Base-by-base conservation (phyloP, 2,329 filamentous ascomycete genomes). In the Lasiodiplodia theobromae region DNA sequence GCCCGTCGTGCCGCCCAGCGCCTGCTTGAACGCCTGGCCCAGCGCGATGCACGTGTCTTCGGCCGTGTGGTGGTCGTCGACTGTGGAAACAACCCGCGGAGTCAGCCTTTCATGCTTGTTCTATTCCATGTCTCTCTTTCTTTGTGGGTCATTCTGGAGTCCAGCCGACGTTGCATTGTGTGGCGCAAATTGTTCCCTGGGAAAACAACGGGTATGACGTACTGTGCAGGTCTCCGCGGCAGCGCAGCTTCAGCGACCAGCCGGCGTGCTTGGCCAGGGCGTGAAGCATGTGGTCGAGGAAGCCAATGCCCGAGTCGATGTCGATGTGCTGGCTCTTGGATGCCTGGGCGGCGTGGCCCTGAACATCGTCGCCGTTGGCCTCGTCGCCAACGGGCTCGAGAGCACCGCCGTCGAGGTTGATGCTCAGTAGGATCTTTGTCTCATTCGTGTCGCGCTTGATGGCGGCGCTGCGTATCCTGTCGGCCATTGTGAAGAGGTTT, bases 251-350 rank as follows among this genome's bases (percentile, higher is more conserved):
- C 74, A 99, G 82, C 83, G 92, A 96, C 96, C 95, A 98, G 71
- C 96, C 95, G 6, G 92, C 90, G 82, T 99, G 96, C 83, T 99
- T 98, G 63, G 96, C 92, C 67, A 98, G 87, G 6, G 96, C 96
- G 82, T 99, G 96, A 63, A 98, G 87, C 95, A 99, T 98, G 85
- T 99, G 96, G 83, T 99, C 96, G 68, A 99, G 86, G 82, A 99
- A 99, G 69, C 96, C 96, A 80, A 99, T 97, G 72, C 96, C 52
- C 0, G 95, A 97, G 85, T 93, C 90, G 73, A 98, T 86, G 77
- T 89, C 89, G 78, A 98, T 97, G 70, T 89, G 89, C 81, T 98
- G 96, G 52, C 90, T 92, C 73, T 91, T 89, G 73, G 92, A 95
- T 72, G 89, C 85, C 82, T 99, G 95, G 1, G 91, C 90, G 37